Conservation (phyloP, 768 basidiomycete genomes). For the Melanogaster broomeanus region DNA sequence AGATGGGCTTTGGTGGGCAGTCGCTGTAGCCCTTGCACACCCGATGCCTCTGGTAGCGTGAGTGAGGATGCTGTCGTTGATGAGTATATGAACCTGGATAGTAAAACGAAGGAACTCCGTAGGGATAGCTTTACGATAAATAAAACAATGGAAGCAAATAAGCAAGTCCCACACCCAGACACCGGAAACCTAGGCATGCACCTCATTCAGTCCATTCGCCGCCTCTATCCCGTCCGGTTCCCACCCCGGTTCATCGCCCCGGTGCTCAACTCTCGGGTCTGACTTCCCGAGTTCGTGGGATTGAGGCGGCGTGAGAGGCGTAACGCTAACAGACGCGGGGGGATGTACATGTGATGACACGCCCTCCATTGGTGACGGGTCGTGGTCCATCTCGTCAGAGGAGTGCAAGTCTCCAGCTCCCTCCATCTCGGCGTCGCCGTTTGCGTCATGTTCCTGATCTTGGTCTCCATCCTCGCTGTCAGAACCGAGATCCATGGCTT, state of each 20-base stretch:
- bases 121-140: constrained; percentile 4
- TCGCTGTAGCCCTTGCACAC: too few relatives aligned
- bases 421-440: constrained; percentile 19
- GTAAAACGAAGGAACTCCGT: not conserved
- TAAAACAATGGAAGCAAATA: not conserved
- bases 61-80: too few relatives aligned
- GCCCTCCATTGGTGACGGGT: constrained; percentile 36
- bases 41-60: too few relatives aligned
- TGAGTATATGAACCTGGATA: not conserved
- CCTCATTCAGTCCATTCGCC: constrained; percentile 17
- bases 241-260: constrained; percentile 30
- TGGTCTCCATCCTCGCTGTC: constrained; percentile 33
- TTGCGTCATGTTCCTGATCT: constrained; percentile 5
- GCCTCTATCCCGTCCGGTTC: constrained; percentile 20
- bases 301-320: constrained; percentile 32
- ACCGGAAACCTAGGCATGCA: constrained; percentile 8
- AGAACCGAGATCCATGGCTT: constrained; percentile 46
- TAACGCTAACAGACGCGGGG: constrained; percentile 29
- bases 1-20: too few relatives aligned
- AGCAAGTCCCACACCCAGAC: too few relatives aligned
- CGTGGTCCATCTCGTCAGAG: constrained; percentile 26
- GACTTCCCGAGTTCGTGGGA: constrained; percentile 18
- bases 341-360: constrained; percentile 28
- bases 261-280: constrained; percentile 33
- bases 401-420: constrained; percentile 25